Conservation (phyloP, 257 asterid species). For the Eucommia ulmoides region DNA sequence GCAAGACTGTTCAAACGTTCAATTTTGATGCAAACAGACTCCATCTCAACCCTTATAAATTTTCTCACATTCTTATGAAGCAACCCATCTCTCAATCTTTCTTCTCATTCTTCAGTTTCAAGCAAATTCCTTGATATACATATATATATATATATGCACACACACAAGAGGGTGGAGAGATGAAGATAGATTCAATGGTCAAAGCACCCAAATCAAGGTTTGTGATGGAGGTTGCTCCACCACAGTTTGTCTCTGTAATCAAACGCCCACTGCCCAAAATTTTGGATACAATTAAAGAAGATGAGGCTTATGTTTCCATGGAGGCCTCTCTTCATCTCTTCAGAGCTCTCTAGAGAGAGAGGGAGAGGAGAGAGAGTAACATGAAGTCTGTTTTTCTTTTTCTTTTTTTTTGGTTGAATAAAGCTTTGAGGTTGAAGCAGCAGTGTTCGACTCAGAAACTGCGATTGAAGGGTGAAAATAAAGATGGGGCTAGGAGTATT, state of each 20-base stretch:
- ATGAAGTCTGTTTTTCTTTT: too few species aligned
- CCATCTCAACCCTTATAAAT: not conserved
- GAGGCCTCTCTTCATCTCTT: not conserved
- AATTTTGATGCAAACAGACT: not conserved
- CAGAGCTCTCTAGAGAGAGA: not conserved
- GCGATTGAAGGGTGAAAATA: too few species aligned
- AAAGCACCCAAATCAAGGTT: not conserved
- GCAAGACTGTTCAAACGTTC: not conserved
- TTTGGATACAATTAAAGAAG: not conserved
- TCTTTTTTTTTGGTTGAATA: too few species aligned
- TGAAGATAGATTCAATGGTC: not conserved
- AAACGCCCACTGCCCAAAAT: not conserved
- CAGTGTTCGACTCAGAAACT: too few species aligned
- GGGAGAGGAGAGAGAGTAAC: too few species aligned
- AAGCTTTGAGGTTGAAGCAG: too few species aligned
- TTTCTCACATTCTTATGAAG: not conserved
- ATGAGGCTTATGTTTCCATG: not conserved
- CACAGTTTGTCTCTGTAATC: not conserved
- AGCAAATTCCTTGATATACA: not conserved
- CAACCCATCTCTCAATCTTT: not conserved
- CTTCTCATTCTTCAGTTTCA: not conserved
- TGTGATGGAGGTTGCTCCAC: constrained; percentile 1
- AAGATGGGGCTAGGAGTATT: too few species aligned
- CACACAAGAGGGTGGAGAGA: too few species aligned
- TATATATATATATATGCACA: not conserved